Evolutionary conservation across 306 rosid genomes (phyloP), one percentile per base, ranked within the genome.

Genomic region (Urtica urens): DNA sequence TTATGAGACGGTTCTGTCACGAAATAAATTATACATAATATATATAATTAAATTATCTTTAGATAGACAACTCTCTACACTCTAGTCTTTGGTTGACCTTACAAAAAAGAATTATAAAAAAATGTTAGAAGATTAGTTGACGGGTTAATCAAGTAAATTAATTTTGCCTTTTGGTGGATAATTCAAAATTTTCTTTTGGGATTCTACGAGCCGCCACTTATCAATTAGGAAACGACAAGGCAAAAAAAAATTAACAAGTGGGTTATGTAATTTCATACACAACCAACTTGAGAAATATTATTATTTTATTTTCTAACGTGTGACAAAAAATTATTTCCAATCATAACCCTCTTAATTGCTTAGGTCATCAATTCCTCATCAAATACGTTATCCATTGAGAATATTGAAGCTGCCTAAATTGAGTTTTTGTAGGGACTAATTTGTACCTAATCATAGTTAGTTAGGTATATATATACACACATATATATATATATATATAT

Each of bases 21-120:
- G n/a, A n/a, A n/a, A n/a, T n/a, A n/a, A n/a, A n/a, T n/a, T n/a
- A n/a, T n/a, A n/a, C n/a, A n/a, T n/a, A n/a, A n/a, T n/a, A n/a
- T n/a, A n/a, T n/a, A n/a, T n/a, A n/a, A n/a, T n/a, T n/a, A n/a
- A n/a, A n/a, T n/a, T n/a, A n/a, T n/a, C n/a, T n/a, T n/a, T n/a
- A n/a, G n/a, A n/a, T n/a, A n/a, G n/a, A 18, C 59, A 26, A 40
- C 25, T 5, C 33, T 16, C 38, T n/a, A n/a, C n/a, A n/a, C n/a
- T 20, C 17, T n/a, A 27, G 40, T 38, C 12, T 10, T 17, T 46
- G 1, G 21, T 38, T 49, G 65, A 59, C 65, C 46, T 59, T 59
- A 24, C 48, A 20, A 3, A 1, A 26, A 15, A 5, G 9, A 8
- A 7, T 22, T 20, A 39, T 26, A 29, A 27, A 21, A 29, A 33